Conservation (phyloP, 352 stramenopile species). For the Phytophthora litchii region DNA sequence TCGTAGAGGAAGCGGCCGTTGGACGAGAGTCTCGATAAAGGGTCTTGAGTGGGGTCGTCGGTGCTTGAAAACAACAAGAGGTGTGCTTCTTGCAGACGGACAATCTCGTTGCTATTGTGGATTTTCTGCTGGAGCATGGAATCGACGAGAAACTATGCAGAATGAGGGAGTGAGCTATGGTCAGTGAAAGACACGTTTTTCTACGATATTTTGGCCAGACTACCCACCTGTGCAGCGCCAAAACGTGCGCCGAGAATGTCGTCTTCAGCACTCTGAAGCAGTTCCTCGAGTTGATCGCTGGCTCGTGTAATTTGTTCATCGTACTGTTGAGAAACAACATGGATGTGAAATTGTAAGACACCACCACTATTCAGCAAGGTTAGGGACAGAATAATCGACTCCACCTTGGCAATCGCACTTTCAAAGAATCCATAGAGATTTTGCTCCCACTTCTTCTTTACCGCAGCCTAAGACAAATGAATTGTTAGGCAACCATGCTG, state of each 20-base stretch:
- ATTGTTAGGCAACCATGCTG: background rate
- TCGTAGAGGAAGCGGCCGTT: slow-evolving; percentile 54
- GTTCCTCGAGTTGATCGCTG: slow-evolving; percentile 47
- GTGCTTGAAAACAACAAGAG: slow-evolving; percentile 15
- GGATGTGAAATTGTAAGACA: slow-evolving; percentile 1
- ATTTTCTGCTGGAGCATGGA: slow-evolving; percentile 69
- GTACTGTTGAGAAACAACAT: slow-evolving; percentile 35
- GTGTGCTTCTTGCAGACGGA: slow-evolving; percentile 39
- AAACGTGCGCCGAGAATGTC: slow-evolving; percentile 53
- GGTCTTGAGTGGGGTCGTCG: background rate
- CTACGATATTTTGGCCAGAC: background rate
- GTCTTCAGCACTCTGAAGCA: slow-evolving; percentile 50
- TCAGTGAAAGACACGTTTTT: background rate
- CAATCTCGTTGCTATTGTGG: slow-evolving; percentile 45
- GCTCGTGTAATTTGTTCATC: slow-evolving; percentile 51
- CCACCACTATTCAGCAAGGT: background rate
- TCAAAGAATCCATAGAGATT: slow-evolving; percentile 47
- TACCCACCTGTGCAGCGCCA: slow-evolving; percentile 49
- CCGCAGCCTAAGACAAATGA: slow-evolving; percentile 14
- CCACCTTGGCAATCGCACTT: slow-evolving; percentile 31
- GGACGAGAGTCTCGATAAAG: slow-evolving; percentile 18
- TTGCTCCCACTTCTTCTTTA: slow-evolving; percentile 29
- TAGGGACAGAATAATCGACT: background rate
- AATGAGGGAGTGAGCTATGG: background rate
- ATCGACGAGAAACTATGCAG: slow-evolving; percentile 54